A percentile compares a stretch with the other conserved stretches of the same genome.
These are phyloP conservation scores for Astragalus membranaceus DNA, from an alignment of 306 rosid genomes.

Conservation along the genomic window DNA sequence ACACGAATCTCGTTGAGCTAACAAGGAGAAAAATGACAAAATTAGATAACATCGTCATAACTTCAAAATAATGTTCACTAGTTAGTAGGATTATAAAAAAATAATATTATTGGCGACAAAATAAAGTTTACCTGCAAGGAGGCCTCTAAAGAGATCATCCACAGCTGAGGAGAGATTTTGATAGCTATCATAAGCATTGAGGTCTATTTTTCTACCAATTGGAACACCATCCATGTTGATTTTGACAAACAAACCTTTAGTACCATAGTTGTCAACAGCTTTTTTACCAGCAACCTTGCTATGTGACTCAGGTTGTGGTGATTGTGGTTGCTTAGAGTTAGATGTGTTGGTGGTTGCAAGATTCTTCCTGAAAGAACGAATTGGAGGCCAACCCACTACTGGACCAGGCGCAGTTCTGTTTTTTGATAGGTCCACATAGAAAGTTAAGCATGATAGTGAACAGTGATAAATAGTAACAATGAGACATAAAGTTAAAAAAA, in stretches of 20 bases:
- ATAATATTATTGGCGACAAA: too few species aligned
- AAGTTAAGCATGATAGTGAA: constrained; percentile 20
- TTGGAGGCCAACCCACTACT: constrained; percentile 99
- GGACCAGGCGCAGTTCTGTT: constrained; percentile 91
- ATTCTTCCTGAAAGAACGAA: constrained; percentile 89
- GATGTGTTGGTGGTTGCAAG: constrained; percentile 55
- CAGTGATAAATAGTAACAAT: constrained; percentile 2
- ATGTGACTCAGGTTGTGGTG: constrained; percentile 34
- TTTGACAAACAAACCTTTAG: constrained; percentile 84
- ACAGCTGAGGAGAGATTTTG: constrained; percentile 69
- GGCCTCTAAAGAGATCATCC: constrained; percentile 77
- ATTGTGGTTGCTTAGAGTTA: constrained; percentile 25
- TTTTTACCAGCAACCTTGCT: constrained; percentile 38
- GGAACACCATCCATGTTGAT: constrained; percentile 99
- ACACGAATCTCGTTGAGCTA: constrained; percentile 84
- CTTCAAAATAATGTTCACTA: too few species aligned
- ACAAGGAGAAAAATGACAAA: background rate
- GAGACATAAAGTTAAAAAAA: background rate
- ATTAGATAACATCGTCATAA: background rate
- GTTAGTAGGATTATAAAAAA: too few species aligned
- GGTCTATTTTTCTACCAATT: constrained; percentile 90
- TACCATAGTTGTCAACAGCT: constrained; percentile 31
- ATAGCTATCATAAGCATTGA: constrained; percentile 67
- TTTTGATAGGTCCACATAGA: constrained; percentile 16
- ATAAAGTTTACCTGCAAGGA: constrained; percentile 61